phyloP scores from a whole-genome alignment of 441 rosid species.

The Mallotus japonicus region DNA sequence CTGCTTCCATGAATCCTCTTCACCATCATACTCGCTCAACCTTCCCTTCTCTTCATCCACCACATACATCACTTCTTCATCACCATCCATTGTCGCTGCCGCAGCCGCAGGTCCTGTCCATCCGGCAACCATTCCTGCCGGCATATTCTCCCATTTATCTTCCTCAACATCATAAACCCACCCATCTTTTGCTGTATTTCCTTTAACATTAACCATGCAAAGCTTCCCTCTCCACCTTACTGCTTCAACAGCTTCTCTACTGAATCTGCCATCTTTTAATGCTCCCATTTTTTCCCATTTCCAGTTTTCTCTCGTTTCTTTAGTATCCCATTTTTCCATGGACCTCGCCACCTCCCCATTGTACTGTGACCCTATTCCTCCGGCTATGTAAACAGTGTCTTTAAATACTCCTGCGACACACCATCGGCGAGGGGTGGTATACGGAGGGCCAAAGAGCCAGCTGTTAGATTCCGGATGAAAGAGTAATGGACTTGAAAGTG shows the following conservation, averaged over 20 bases:
- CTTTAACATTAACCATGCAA: conserved; percentile 57
- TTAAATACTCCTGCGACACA: conserved; percentile 42
- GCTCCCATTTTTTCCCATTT: conserved; percentile 41
- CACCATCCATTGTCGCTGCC: conserved; percentile 24
- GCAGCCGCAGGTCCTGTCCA: conserved; percentile 60
- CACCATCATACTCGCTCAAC: conserved; percentile 39
- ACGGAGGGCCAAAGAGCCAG: conserved; percentile 46
- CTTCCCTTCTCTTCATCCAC: conserved; percentile 46
- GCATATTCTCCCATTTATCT: conserved; percentile 49
- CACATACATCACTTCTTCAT: conserved; percentile 44
- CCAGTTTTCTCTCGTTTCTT: conserved; percentile 18
- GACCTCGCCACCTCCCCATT: conserved; percentile 42
- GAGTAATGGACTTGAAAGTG: conserved; percentile 43
- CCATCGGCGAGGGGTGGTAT: conserved; percentile 53
- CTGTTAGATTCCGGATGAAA: conserved; percentile 36
- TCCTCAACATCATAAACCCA: conserved; percentile 35
- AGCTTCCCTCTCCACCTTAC: conserved; percentile 48
- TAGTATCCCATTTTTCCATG: conserved; percentile 43
- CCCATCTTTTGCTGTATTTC: conserved; percentile 50
- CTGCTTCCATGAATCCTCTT: conserved; percentile 41
- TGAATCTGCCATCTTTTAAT: conserved; percentile 46
- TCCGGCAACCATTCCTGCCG: conserved; percentile 48
- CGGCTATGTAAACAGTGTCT: conserved; percentile 44
- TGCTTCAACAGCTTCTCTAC: conserved; percentile 57
- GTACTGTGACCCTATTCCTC: conserved; percentile 42